Base-by-base conservation (phyloP, 805 yeast species). In the Teunomyces atbi region DNA sequence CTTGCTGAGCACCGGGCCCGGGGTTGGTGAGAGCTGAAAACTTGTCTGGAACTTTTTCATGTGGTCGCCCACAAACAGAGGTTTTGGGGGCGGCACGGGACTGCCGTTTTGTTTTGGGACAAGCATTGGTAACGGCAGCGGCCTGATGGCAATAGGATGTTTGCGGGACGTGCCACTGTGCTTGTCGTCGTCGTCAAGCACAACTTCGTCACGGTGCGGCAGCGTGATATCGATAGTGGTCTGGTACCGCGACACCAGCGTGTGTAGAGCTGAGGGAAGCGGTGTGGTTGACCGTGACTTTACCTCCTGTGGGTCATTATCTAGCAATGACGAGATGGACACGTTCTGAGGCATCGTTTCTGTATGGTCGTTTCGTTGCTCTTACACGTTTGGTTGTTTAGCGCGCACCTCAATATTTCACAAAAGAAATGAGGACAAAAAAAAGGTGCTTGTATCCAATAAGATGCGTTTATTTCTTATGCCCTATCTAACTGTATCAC, bases 401-500 rank as follows among this genome's bases (percentile, higher is more conserved):
- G 26, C 8, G 18, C 18, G 33, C 33, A 13, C 18, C 32, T 5
- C 10, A 13, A 13, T 6, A 7, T 15, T 30, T 3, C 18, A 6
- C 33, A 30, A n/a, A 29, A 29, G 16, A 5, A 30, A 13, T 6
- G 18, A 13, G 33, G 18, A 30, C 16, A 13, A 30, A 30, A 30
- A 30, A 13, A 30, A 30, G 16, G 16, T 30, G 33, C 33, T 30
- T 5, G 16, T 15, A 13, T 7, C 33, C 33, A 30, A 30, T 30
- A 13, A 30, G 33, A 30, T 13, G 7, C 33, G 33, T 35, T 10
- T 18, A 26, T 26, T 18, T 10, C 23, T 43, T 60, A 83, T 2
- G 91, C 96, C 55, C 85, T 81, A 58, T 88, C 95, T 38, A 89
- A 65, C 58, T 84, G 89, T 34, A 79, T 68, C 49, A 77, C 79